Percentiles rank a stretch among this genome's conserved stretches.
Conservation (phyloP, 2,329 filamentous ascomycete species). For the Davidsoniella virescens region DNA sequence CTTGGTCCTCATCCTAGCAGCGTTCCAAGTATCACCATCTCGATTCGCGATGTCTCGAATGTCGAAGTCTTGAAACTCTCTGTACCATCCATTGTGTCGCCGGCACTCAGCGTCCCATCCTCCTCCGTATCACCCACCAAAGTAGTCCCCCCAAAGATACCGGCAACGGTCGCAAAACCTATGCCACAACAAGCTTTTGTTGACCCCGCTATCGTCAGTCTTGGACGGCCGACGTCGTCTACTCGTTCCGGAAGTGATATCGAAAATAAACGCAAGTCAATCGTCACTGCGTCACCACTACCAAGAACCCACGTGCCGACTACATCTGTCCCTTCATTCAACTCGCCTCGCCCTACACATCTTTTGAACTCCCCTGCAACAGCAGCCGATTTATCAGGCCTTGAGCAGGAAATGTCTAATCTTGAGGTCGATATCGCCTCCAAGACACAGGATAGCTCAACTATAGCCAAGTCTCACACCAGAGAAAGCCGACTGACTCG, state of each 20-base stretch:
- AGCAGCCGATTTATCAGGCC: background rate
- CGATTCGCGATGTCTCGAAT: constrained; percentile 30
- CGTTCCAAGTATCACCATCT: constrained; percentile 14
- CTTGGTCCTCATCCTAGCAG: constrained; percentile 1
- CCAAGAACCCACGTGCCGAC: background rate
- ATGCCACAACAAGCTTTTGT: constrained; percentile 32
- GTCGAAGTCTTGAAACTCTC: constrained; percentile 20
- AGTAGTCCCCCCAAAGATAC: background rate
- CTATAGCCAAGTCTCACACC: background rate
- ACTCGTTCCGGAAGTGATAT: constrained; percentile 5
- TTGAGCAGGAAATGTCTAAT: constrained; percentile 5
- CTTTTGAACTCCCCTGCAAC: background rate
- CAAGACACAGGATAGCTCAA: background rate
- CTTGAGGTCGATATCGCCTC: background rate
- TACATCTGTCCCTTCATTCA: background rate
- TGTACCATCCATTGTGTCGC: constrained; percentile 14
- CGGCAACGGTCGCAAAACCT: background rate
- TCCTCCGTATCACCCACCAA: constrained; percentile 20
- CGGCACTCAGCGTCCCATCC: constrained; percentile 13
- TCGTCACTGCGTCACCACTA: background rate
- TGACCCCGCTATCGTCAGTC: constrained; percentile 72
- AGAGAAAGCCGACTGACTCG: constrained; percentile 6
- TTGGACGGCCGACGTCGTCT: constrained; percentile 21
- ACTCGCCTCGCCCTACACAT: background rate
- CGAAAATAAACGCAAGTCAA: constrained; percentile 2